Percentiles rank a stretch among this genome's conserved stretches.
Evolutionary conservation across 495 filamentous ascomycete genomes (phyloP).

Genomic region (Hyphodiscus hymeniophilus): DNA sequence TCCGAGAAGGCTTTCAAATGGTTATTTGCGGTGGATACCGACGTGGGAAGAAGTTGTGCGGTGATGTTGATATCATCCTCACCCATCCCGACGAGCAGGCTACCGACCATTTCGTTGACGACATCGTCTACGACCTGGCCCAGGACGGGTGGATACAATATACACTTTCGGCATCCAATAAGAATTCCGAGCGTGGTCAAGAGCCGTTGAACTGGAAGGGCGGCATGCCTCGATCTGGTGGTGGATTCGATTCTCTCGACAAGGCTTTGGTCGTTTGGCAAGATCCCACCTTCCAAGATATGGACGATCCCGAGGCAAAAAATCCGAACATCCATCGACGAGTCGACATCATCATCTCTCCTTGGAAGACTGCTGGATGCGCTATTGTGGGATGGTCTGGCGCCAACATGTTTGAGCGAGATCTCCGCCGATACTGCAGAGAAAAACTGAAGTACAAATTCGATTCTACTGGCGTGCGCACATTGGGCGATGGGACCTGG

Average conservation of each 20-base stretch:
- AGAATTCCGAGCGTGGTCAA: constrained; percentile 63
- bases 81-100: constrained; percentile 63
- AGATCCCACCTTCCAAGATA: constrained; percentile 49
- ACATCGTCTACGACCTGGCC: constrained; percentile 65
- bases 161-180: constrained; percentile 60
- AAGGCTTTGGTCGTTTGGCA: constrained; percentile 95
- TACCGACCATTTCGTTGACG: constrained; percentile 57
- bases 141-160: constrained; percentile 66
- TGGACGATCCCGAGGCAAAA: constrained; percentile 29
- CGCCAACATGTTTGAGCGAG: constrained; percentile 82
- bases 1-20: constrained; percentile 52
- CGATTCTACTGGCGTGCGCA: constrained; percentile 79
- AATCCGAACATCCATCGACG: constrained; percentile 74
- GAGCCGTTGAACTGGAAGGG: constrained; percentile 48
- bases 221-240: constrained; percentile 24
- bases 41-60: constrained; percentile 62
- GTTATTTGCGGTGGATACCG: constrained; percentile 80
- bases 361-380: constrained; percentile 82
- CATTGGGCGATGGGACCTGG: constrained; percentile 51
- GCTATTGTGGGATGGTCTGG: constrained; percentile 85
- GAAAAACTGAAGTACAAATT: constrained; percentile 70
- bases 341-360: constrained; percentile 89
- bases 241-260: constrained; percentile 72
- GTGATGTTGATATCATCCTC: constrained; percentile 82
- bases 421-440: constrained; percentile 75